Base-by-base conservation (phyloP, 176 grass and related monocot genomes). In the Rhynchospora pubera region DNA sequence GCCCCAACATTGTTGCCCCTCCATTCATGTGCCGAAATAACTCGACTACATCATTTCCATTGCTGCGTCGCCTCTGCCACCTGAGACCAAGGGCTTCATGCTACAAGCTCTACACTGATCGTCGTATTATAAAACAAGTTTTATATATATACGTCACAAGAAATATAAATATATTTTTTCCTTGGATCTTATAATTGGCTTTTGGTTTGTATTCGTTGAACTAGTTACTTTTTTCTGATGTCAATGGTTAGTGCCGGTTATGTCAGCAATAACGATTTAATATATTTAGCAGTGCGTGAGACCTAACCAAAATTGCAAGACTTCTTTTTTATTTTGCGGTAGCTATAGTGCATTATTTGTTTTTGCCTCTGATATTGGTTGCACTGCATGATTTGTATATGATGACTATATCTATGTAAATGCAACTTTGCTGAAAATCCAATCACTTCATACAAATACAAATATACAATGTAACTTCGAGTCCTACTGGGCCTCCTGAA, bases 171-270 rank as follows among this genome's bases (percentile, higher is more conserved):
- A 39, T 39, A 69, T 78, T 32, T 16, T 26, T 59, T 18, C 43
- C 59, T 78, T 23, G 32, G 52, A 21, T 14, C 7, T 55, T 50
- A 82, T 53, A 85, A 72, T 77, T 77, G 72, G 46, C 14, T 56
- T 53, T 77, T 77, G 24, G 55, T 77, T 34, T 77, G 72, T 77
- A 77, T 77, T 77, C 83, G 48, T 79, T 51, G 80, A 32, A 65
- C 70, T 56, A 56, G 18, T 82, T 13, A 5, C 68, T 69, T 80
- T 50, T 83, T 77, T 34, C 4, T 47, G 43, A 66, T 53, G 48
- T 26, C 48, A 26, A 30, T 76, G 48, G 48, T 56, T 55, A 77
- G 55, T 18, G 34, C 56, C 28, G 11, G 30, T 55, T 10, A 21
- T 73, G 22, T 10, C 51, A 32, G 55, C 30, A 56, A 77, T 56